These are phyloP conservation scores for Letharia lupina DNA, from an alignment of 495 filamentous ascomycete species.

Conservation along the genomic window DNA sequence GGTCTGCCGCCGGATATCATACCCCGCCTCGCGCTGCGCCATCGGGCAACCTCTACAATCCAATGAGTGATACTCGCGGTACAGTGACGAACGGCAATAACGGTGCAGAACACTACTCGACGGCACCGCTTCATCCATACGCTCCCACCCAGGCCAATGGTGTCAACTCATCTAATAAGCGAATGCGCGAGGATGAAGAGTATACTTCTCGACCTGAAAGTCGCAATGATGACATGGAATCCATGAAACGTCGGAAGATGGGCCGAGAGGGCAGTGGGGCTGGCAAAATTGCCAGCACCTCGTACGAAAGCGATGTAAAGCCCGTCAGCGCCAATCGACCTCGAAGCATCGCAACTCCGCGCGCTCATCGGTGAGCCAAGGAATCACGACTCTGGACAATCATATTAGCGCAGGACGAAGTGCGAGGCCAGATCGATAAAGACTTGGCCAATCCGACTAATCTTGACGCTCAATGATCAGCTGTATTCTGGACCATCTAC, in stretches of 20 bases:
- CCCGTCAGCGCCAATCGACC: slow-evolving; percentile 22
- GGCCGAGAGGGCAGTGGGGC: slow-evolving; percentile 52
- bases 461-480: neutral
- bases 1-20: slow-evolving; percentile 58
- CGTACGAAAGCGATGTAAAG: slow-evolving; percentile 27
- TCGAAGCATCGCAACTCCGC: slow-evolving; percentile 16
- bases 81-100: slow-evolving; percentile 56
- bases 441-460: neutral
- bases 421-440: neutral
- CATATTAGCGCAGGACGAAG: neutral
- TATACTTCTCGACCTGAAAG: slow-evolving; percentile 62
- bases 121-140: slow-evolving; percentile 50
- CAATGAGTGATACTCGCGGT: slow-evolving; percentile 76
- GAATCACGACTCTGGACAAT: neutral
- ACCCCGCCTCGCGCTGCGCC: slow-evolving; percentile 68
- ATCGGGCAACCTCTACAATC: slow-evolving; percentile 78
- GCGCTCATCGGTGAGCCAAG: slow-evolving; percentile 20
- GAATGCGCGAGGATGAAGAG: slow-evolving; percentile 71
- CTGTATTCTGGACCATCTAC: slow-evolving; percentile 8
- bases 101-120: slow-evolving; percentile 58
- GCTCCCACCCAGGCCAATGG: slow-evolving; percentile 56
- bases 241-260: slow-evolving; percentile 79
- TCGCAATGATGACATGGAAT: slow-evolving; percentile 49
- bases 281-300: slow-evolving; percentile 37
- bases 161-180: slow-evolving; percentile 58